Evolutionary conservation across 306 rosid species (phyloP).

Genomic region (Quercus alba): DNA sequence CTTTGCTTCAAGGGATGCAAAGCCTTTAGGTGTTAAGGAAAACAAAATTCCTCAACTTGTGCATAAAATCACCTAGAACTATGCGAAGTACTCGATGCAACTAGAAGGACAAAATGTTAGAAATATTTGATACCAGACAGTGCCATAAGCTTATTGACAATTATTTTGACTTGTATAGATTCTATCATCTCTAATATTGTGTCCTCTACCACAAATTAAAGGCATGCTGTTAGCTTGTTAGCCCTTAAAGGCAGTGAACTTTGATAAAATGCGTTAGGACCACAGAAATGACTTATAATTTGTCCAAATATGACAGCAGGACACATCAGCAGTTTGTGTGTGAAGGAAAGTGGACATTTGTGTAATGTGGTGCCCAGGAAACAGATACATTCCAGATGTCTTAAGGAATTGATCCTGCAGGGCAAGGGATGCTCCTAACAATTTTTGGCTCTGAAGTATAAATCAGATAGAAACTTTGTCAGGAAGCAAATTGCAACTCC

Average conservation of each 20-base stretch:
- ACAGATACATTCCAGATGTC: not conserved
- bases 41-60: constrained; percentile 4
- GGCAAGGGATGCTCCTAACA: constrained; percentile 1
- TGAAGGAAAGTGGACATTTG: not conserved
- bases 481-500: not conserved
- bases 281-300: not conserved
- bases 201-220: not conserved
- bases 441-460: not conserved
- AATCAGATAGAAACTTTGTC: not conserved
- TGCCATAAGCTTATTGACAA: not conserved
- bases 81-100: no score
- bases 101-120: not conserved
- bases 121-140: not conserved
- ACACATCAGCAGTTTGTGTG: not conserved
- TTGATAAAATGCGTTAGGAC: not conserved
- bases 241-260: not conserved
- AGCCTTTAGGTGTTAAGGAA: constrained; percentile 68
- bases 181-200: not conserved
- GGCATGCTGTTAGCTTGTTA: not conserved
- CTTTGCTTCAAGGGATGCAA: constrained; percentile 94
- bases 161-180: not conserved
- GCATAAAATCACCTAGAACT: no score
- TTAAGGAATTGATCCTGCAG: constrained; percentile 7
- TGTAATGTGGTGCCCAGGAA: not conserved
- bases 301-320: not conserved